These are phyloP conservation scores for Primulina huaijiensis DNA, from an alignment of 257 asterid species.

Conservation along the genomic window DNA sequence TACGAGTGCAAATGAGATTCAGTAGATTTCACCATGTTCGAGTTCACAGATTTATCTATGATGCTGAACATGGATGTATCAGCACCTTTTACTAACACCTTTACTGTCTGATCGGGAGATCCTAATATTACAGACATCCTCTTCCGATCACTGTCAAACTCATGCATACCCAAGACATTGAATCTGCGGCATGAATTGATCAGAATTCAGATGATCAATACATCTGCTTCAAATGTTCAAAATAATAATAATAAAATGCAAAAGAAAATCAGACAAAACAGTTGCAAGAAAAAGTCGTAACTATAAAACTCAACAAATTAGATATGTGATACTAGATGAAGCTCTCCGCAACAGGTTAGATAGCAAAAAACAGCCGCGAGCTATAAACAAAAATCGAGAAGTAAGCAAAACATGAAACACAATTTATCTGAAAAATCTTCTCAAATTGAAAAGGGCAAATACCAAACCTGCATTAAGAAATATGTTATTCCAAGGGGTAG, in stretches of 20 bases:
- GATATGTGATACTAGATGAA: slow-evolving; percentile 12
- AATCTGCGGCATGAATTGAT: slow-evolving; percentile 58
- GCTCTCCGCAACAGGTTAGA: slow-evolving; percentile 6
- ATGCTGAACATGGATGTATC: slow-evolving; percentile 86
- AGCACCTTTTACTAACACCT: slow-evolving; percentile 96
- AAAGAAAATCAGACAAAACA: slow-evolving; percentile 11
- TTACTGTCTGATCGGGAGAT: slow-evolving; percentile 75
- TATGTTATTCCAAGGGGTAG: neutral
- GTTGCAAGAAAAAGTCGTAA: neutral
- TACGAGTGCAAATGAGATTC: slow-evolving; percentile 77
- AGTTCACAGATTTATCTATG: slow-evolving; percentile 52
- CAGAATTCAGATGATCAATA: slow-evolving; percentile 19
- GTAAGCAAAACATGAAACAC: neutral
- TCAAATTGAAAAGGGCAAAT: neutral
- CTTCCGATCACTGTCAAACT: slow-evolving; percentile 95
- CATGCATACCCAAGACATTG: slow-evolving; percentile 95
- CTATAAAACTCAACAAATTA: neutral
- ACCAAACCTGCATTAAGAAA: neutral
- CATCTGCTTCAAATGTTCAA: neutral
- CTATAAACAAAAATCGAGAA: neutral
- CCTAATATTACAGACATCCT: slow-evolving; percentile 97
- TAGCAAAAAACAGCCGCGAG: neutral
- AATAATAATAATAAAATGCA: neutral
- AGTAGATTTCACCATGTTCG: slow-evolving; percentile 51
- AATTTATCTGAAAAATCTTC: neutral